Conservation (phyloP, 2,329 filamentous ascomycete genomes). For the Alternaria rosae region DNA sequence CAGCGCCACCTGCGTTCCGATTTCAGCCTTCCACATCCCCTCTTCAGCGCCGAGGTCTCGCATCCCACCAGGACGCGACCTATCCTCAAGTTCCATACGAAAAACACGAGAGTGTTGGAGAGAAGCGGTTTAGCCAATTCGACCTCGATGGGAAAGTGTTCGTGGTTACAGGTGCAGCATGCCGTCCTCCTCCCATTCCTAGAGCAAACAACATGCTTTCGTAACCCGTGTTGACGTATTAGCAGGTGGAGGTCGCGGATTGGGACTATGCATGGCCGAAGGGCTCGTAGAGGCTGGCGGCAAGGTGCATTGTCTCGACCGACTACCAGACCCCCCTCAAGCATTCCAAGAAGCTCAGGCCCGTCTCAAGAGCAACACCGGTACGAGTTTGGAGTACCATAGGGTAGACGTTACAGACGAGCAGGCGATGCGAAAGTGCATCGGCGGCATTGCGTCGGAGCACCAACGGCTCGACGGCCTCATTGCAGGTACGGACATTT, state of each 20-base stretch:
- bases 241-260: conserved; percentile 72
- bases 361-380: conserved; percentile 66
- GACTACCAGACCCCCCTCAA: conserved; percentile 61
- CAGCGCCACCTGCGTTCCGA: conserved; percentile 7
- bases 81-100: conserved; percentile 27
- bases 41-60: conserved; percentile 14
- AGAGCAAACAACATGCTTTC: conserved; percentile 38
- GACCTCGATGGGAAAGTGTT: conserved; percentile 44
- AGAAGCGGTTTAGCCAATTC: conserved; percentile 34
- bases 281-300: conserved; percentile 78
- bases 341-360: conserved; percentile 70
- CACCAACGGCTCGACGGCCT: conserved; percentile 79
- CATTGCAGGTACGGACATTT: conserved; percentile 59
- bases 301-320: conserved; percentile 71
- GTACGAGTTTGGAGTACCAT: conserved; percentile 73
- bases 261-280: conserved; percentile 75
- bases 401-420: conserved; percentile 80
- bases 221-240: conserved; percentile 16
- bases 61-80: conserved; percentile 17
- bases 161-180: conserved; percentile 67
- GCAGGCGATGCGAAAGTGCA: conserved; percentile 67
- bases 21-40: conserved; percentile 7
- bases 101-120: conserved; percentile 25
- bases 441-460: conserved; percentile 71
- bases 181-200: conserved; percentile 66